Evolutionary conservation across 2,329 filamentous ascomycete species (phyloP), one percentile per base, ranked within the genome.

Genomic region (Alternaria arbusti): DNA sequence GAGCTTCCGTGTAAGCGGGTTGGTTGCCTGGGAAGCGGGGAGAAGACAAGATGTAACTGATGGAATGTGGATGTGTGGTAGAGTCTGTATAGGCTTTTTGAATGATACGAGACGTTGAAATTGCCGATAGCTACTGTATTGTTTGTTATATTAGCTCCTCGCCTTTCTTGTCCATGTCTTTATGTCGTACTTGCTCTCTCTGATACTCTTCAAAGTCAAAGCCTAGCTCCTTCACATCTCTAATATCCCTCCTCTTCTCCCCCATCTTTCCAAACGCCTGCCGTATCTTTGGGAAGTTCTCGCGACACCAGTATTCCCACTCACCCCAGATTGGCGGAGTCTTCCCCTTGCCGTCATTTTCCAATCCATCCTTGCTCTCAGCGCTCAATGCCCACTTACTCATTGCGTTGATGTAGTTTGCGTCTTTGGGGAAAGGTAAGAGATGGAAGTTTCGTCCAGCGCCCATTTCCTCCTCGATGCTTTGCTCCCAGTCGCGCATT

Each of bases 291-390:
- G 86, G 84, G 70, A 91, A 91, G 4, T 89, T 84, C 61, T 86
- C 84, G 17, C 94, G 85, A 73, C 91, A 86, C 92, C 92, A 96
- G 56, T 88, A 87, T 70, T 91, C 83, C 78, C 89, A 87, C 50
- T 88, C 86, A 9, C 86, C 85, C 94, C 94, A 97, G 25, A 81
- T 82, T 3, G 90, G 90, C 26, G 92, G 90, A 67, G 85, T 47
- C 78, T 93, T 95, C 2, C 90, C 90, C 13, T 80, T 78, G 1
- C 82, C 82, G 0, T 82, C 65, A 72, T 84, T 81, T 7, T 78
- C 77, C 20, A 85, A 73, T 0, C 77, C 82, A 2, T 79, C 75
- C 12, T 74, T 81, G 28, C 68, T 59, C 4, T 57, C 50, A 1
- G 86, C 85, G 40, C 77, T 78, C 63, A 82, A 75, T 13, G 86